These are phyloP conservation scores for Geoglossum cookeanum DNA, from an alignment of 2,329 filamentous ascomycete genomes.

Conservation along the genomic window DNA sequence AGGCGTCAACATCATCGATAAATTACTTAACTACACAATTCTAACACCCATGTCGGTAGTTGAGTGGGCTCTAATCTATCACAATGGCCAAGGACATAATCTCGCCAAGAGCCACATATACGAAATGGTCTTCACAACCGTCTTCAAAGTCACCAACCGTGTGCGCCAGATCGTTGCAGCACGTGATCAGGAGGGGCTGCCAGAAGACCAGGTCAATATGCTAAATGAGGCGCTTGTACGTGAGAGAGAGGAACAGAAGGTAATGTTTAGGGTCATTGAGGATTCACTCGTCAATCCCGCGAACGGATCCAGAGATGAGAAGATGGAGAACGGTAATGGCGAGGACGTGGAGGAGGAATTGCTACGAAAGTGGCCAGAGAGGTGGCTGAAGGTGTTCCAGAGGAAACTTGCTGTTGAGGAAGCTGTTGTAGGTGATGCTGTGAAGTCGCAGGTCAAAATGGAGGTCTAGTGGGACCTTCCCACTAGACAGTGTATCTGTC, in stretches of 20 bases:
- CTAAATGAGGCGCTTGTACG: constrained; percentile 46
- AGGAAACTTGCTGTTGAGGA: constrained; percentile 75
- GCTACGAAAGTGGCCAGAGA: constrained; percentile 59
- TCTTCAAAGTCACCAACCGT: constrained; percentile 75
- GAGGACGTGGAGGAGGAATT: constrained; percentile 40
- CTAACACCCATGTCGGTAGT: constrained; percentile 70
- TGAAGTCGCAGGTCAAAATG: not conserved
- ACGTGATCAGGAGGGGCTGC: constrained; percentile 35
- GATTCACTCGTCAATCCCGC: constrained; percentile 59
- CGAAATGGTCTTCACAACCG: constrained; percentile 76
- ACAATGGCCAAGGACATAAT: constrained; percentile 41
- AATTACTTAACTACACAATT: constrained; percentile 93
- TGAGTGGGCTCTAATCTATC: constrained; percentile 68
- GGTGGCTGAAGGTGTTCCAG: constrained; percentile 74
- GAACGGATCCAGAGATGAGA: constrained; percentile 50
- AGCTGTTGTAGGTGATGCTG: not conserved
- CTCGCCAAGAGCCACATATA: constrained; percentile 63
- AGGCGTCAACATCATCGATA: constrained; percentile 83
- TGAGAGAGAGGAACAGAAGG: constrained; percentile 56
- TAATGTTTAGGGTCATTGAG: constrained; percentile 64
- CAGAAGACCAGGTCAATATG: constrained; percentile 36
- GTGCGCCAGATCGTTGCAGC: constrained; percentile 60
- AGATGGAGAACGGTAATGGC: constrained; percentile 49
- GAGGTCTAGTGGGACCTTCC: not conserved
- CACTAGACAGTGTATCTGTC: too few species aligned